Evolutionary conservation across 169 alveolate genomes (phyloP).

Genomic region (Babesia caballi): DNA sequence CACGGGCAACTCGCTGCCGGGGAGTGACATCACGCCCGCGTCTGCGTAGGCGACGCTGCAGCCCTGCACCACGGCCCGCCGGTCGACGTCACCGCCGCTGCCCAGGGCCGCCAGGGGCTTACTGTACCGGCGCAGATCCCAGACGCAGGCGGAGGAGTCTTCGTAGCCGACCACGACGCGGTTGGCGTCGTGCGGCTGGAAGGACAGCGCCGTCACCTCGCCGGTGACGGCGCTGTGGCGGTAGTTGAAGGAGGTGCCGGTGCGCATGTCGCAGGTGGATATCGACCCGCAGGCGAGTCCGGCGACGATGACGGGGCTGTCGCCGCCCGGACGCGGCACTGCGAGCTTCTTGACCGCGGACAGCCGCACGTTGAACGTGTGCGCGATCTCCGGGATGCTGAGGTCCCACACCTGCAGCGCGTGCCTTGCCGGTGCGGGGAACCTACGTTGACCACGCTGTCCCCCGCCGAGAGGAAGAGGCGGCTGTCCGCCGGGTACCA

Average conservation of each 20-base stretch:
- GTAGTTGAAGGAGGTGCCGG: conserved; percentile 17
- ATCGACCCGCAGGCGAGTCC: conserved; percentile 64
- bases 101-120: conserved; percentile 21
- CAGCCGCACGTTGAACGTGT: conserved; percentile 21
- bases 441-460: conserved; percentile 38
- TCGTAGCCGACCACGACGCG: conserved; percentile 33
- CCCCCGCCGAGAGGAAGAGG: conserved; percentile 48
- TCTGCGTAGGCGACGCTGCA: conserved; percentile 25
- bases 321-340: not conserved
- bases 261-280: conserved; percentile 41
- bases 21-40: not conserved
- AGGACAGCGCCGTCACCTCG: conserved; percentile 31
- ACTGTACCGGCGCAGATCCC: conserved; percentile 57
- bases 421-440: not conserved
- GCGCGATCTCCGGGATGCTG: conserved; percentile 17
- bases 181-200: conserved; percentile 11
- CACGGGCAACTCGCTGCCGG: not conserved
- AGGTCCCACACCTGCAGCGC: conserved; percentile 52
- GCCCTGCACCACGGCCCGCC: conserved; percentile 13
- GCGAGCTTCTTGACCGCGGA: conserved; percentile 29
- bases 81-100: not conserved
- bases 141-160: conserved; percentile 18
- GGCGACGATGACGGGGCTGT: conserved; percentile 25
- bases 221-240: conserved; percentile 1
- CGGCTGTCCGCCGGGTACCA: conserved; percentile 46